Conservation (phyloP, 139 green algal species). For the Eudorina sp. region DNA sequence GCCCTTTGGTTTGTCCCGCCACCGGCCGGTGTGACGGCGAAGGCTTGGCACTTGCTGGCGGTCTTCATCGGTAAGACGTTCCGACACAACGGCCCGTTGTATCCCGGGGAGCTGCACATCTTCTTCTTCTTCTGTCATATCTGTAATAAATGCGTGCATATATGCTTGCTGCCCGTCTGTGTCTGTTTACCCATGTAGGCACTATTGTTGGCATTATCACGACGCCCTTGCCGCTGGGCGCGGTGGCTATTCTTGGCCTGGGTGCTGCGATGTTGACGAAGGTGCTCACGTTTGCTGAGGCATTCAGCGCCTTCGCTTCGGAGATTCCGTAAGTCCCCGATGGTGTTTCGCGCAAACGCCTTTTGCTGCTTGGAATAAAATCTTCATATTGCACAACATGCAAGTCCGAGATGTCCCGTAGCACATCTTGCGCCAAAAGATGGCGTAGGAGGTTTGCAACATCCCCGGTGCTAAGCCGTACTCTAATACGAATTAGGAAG, state of each 20-base stretch:
- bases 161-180: not conserved
- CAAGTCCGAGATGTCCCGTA: no score
- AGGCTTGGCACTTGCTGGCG: constrained; percentile 93
- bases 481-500: no score
- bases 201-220: constrained; percentile 97
- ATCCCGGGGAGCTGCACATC: not conserved
- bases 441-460: no score
- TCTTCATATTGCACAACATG: no score
- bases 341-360: no score
- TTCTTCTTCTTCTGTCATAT: not conserved
- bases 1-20: constrained; percentile 87
- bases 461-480: no score
- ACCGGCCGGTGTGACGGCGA: constrained; percentile 82
- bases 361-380: not conserved
- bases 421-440: no score
- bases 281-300: constrained; percentile 95
- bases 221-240: constrained; percentile 94
- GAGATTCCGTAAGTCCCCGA: constrained; percentile 91
- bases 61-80: constrained; percentile 86
- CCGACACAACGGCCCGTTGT: not conserved
- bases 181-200: no score
- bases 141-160: not conserved
- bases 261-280: constrained; percentile 94
- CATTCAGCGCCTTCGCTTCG: constrained; percentile 96
- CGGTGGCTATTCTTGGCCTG: constrained; percentile 97